These are phyloP conservation scores for Sphaerostilbella broomeana DNA, from an alignment of 2,329 filamentous ascomycete genomes.

Conservation along the genomic window DNA sequence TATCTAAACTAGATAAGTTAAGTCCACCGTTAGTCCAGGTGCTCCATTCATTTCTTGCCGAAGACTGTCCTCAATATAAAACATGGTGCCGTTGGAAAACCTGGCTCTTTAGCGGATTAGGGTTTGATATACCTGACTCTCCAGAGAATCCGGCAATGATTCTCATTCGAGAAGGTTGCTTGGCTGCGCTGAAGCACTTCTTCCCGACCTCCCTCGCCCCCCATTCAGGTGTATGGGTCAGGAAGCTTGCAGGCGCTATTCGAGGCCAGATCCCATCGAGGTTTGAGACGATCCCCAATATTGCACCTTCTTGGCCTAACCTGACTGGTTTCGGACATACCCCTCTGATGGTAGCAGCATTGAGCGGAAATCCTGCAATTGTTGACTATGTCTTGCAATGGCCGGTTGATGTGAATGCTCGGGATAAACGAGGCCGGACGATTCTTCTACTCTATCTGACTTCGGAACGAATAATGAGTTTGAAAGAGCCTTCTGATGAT, in stretches of 20 bases:
- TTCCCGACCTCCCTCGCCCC: background rate
- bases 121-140: background rate
- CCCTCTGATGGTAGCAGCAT: constrained; percentile 16
- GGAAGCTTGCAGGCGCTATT: background rate
- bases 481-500: background rate
- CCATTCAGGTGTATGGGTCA: background rate
- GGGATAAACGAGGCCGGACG: constrained; percentile 14
- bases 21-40: constrained; percentile 9
- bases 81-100: constrained; percentile 14
- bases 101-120: constrained; percentile 1
- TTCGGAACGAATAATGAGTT: constrained; percentile 7
- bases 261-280: background rate
- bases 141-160: constrained; percentile 4
- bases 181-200: constrained; percentile 10
- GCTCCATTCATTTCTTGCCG: constrained; percentile 12
- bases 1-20: constrained; percentile 10
- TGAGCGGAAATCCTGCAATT: constrained; percentile 12
- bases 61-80: constrained; percentile 13
- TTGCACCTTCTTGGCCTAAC: background rate
- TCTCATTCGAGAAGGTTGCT: constrained; percentile 8
- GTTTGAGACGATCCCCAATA: background rate
- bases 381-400: constrained; percentile 14
- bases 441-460: constrained; percentile 5
- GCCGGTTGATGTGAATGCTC: constrained; percentile 13
- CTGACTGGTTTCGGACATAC: constrained; percentile 8